These are phyloP conservation scores for Scopulariopsis brevicaulis DNA, from an alignment of 2,329 filamentous ascomycete genomes.

Conservation along the genomic window DNA sequence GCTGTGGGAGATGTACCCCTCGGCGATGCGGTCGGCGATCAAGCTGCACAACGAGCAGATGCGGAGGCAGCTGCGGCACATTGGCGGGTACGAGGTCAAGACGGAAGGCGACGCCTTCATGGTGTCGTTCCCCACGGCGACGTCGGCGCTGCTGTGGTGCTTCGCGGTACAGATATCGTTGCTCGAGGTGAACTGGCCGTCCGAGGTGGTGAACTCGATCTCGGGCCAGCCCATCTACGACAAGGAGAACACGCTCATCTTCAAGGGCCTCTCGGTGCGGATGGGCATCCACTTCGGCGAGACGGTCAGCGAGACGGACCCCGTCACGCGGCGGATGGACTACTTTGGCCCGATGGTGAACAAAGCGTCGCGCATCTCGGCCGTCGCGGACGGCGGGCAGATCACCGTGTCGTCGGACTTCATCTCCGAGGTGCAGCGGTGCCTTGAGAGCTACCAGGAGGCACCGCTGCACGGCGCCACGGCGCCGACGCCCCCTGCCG, in stretches of 20 bases:
- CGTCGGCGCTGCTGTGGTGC: slow-evolving; percentile 88
- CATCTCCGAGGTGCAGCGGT: slow-evolving; percentile 88
- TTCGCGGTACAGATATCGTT: slow-evolving; percentile 87
- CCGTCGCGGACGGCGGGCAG: slow-evolving; percentile 90
- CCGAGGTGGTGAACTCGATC: slow-evolving; percentile 78
- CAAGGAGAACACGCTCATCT: slow-evolving; percentile 78
- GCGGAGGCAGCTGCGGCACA: slow-evolving; percentile 81
- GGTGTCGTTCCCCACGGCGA: slow-evolving; percentile 96
- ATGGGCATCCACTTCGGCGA: slow-evolving; percentile 97
- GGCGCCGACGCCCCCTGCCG: neutral
- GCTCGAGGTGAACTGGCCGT: slow-evolving; percentile 83
- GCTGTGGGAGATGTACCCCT: slow-evolving; percentile 90
- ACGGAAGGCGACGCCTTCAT: slow-evolving; percentile 99
- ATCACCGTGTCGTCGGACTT: slow-evolving; percentile 96
- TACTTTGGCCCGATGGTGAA: slow-evolving; percentile 99
- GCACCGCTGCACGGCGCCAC: slow-evolving; percentile 51
- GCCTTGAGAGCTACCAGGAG: slow-evolving; percentile 81
- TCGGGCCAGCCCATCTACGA: slow-evolving; percentile 76
- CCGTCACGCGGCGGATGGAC: slow-evolving; percentile 95
- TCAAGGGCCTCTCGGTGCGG: slow-evolving; percentile 84
- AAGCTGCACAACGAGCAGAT: slow-evolving; percentile 97
- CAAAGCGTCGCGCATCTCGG: slow-evolving; percentile 85
- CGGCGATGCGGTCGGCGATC: slow-evolving; percentile 93
- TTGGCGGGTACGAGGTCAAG: slow-evolving; percentile 97
- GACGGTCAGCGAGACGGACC: slow-evolving; percentile 89